These are phyloP conservation scores for Pythium aphanidermatum DNA, from an alignment of 352 stramenopile genomes.

Conservation along the genomic window DNA sequence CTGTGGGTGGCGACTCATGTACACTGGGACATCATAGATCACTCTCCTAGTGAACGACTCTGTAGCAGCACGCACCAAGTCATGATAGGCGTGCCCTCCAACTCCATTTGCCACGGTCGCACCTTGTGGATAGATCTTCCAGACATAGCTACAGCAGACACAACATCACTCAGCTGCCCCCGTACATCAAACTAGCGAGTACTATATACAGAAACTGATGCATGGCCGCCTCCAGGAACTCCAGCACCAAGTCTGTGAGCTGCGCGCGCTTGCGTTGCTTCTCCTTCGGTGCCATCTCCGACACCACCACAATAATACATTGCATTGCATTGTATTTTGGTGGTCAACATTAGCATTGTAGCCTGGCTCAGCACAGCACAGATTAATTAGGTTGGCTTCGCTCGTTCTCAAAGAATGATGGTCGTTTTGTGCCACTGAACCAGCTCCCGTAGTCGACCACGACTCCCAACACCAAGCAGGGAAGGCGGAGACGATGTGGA, in stretches of 20 bases:
- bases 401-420: conserved; percentile 5
- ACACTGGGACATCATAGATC: conserved; percentile 72
- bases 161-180: conserved; percentile 1
- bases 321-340: too few species aligned
- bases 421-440: too few species aligned
- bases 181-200: neutral
- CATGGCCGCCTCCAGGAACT: conserved; percentile 67
- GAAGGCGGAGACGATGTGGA: conserved; percentile 52
- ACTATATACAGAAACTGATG: conserved; percentile 70
- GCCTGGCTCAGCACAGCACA: too few species aligned
- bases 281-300: conserved; percentile 15
- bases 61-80: too few species aligned
- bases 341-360: too few species aligned
- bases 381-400: too few species aligned
- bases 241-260: conserved; percentile 54
- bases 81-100: too few species aligned
- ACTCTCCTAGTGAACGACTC: conserved; percentile 57
- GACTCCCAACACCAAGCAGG: too few species aligned
- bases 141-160: conserved; percentile 5
- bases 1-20: conserved; percentile 67
- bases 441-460: too few species aligned
- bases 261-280: conserved; percentile 23
- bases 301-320: neutral
- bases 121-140: conserved; percentile 21
- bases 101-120: neutral